Conservation (phyloP, 192 early-diverging fungal species). For the Geranomyces michiganensis region DNA sequence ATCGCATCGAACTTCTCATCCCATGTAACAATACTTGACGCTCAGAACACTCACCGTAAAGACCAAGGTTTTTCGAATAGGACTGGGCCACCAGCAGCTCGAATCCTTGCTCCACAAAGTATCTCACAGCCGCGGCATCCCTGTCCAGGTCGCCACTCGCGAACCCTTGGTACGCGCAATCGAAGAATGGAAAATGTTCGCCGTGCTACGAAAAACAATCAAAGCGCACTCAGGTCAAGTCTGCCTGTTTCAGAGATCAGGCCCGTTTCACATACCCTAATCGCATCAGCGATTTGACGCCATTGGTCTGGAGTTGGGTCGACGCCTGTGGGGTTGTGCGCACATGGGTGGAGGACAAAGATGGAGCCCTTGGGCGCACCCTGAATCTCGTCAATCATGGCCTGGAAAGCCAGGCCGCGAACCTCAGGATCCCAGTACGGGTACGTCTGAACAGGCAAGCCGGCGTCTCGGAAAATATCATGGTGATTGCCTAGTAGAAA, state of each 20-base stretch:
- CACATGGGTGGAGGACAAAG: conserved; percentile 92
- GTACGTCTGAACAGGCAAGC: conserved; percentile 83
- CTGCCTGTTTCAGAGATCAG: no score
- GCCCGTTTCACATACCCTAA: conserved; percentile 47
- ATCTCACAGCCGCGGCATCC: conserved; percentile 91
- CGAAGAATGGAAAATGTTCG: conserved; percentile 92
- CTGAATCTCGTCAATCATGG: conserved; percentile 70
- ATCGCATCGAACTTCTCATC: background rate
- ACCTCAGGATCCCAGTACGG: conserved; percentile 85
- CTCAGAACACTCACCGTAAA: conserved; percentile 68
- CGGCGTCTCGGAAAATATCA: conserved; percentile 84
- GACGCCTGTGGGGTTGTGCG: conserved; percentile 99
- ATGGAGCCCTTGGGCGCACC: conserved; percentile 78
- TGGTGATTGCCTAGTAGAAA: conserved; percentile 75
- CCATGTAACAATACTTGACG: no score
- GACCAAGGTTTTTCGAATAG: conserved; percentile 98
- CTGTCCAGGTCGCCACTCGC: conserved; percentile 88
- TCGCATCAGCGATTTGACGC: conserved; percentile 85
- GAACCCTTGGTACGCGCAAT: conserved; percentile 99
- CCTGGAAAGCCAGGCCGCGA: conserved; percentile 78
- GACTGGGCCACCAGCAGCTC: conserved; percentile 91
- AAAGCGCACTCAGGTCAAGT: no score
- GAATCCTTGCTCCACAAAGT: conserved; percentile 90
- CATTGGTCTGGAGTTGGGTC: conserved; percentile 95
- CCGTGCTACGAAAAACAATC: background rate